Percentiles rank a stretch among this genome's conserved stretches.
phyloP scores from a whole-genome alignment of 345 rosid genomes.

The Nasturtium officinale region DNA sequence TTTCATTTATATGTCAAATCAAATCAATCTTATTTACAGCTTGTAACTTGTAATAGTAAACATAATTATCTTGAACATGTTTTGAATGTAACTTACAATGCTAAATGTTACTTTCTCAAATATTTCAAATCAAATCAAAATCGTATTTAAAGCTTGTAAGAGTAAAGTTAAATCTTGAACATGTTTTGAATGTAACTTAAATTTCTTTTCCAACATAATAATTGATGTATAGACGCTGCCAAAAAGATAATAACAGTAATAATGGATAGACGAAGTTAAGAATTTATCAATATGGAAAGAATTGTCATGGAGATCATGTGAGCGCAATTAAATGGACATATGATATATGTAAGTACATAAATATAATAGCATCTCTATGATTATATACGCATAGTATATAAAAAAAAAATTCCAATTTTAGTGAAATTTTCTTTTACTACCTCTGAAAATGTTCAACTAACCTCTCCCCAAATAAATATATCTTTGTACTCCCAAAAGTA shows the following conservation, averaged over 20 bases:
- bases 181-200: conserved; percentile 16
- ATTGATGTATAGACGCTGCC: background rate
- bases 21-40: background rate
- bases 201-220: conserved; percentile 14
- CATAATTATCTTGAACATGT: background rate
- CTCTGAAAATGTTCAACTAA: conserved; percentile 33
- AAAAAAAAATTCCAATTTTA: background rate
- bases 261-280: background rate
- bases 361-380: background rate
- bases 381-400: background rate
- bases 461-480: conserved; percentile 28
- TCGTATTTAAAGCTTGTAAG: conserved; percentile 20
- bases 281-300: conserved; percentile 19
- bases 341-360: background rate
- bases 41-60: conserved; percentile 28
- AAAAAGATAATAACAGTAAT: too few species aligned
- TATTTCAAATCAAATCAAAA: background rate
- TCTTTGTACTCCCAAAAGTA: conserved; percentile 38
- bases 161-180: background rate
- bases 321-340: conserved; percentile 33
- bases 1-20: background rate
- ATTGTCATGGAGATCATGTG: conserved; percentile 30
- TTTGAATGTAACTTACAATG: conserved; percentile 18
- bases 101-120: too few species aligned
- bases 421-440: conserved; percentile 11